phyloP scores from a whole-genome alignment of 345 rosid species.

The Citrus unshiu region DNA sequence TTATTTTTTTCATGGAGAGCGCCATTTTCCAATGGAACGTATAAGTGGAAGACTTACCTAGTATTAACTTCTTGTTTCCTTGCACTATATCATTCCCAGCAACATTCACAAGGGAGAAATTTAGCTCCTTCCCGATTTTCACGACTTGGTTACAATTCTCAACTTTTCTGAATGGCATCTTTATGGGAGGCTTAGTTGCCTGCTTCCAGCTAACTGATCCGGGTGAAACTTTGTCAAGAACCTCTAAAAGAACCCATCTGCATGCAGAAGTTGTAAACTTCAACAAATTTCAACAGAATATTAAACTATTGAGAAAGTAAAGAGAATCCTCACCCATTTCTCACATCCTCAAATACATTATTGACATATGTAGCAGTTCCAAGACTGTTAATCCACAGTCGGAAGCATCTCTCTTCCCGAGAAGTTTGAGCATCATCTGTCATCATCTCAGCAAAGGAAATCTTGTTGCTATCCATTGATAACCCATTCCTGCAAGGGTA shows the following conservation, averaged over 20 bases:
- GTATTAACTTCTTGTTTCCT: constrained; percentile 83
- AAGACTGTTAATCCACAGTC: constrained; percentile 96
- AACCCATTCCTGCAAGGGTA: constrained; percentile 79
- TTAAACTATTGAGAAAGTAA: not conserved
- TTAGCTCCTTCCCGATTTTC: constrained; percentile 66
- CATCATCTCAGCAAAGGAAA: constrained; percentile 95
- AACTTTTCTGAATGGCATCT: constrained; percentile 87
- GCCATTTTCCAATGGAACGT: not conserved
- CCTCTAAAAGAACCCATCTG: constrained; percentile 94
- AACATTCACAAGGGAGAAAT: constrained; percentile 91
- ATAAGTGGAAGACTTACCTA: constrained; percentile 41
- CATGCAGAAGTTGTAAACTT: constrained; percentile 21
- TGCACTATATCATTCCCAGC: constrained; percentile 95
- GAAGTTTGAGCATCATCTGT: constrained; percentile 93
- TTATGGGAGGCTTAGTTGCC: constrained; percentile 81
- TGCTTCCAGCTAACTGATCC: constrained; percentile 84
- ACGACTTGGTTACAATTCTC: constrained; percentile 89
- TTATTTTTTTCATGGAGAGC: not conserved
- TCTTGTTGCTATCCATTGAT: constrained; percentile 53
- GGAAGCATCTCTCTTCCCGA: constrained; percentile 96
- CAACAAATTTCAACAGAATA: constrained; percentile 3
- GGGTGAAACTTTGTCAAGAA: constrained; percentile 67
- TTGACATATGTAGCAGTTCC: constrained; percentile 78
- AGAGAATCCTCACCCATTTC: constrained; percentile 66
- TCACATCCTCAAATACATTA: constrained; percentile 86